Evolutionary conservation across 768 basidiomycete genomes (phyloP), one percentile per base, ranked within the genome.

Genomic region (Omphalotus guepiniiformis): DNA sequence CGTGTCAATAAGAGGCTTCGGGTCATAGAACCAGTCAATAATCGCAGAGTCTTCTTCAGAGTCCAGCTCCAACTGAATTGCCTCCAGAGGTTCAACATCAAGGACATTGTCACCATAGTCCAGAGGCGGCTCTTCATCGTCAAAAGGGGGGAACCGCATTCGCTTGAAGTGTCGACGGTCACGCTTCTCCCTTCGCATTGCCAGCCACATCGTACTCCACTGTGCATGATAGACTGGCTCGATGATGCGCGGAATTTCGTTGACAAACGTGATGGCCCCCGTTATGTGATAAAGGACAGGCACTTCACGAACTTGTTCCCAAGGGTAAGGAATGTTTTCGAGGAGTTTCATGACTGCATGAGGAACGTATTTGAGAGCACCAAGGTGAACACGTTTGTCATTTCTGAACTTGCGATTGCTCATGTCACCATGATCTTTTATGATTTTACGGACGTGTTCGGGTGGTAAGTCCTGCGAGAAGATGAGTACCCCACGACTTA

Each of bases 121-220:
- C 65, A 97, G 78, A 2, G 96, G 96, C 7, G 96, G 96, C 59
- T 99, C 96, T 69, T 99, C 95, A 61, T 98, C 96, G 62, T 99
- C 96, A 62, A 98, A 99, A 0, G 95, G 96, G 19, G 96, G 96
- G 71, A 98, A 99, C 19, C 95, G 84, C 93, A 99, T 97, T 38
- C 96, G 91, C 74, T 99, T 99, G 75, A 99, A 99, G 67, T 99
- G 96, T 49, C 95, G 75, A 63, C 96, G 88, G 64, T 99, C 96
- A 48, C 96, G 82, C 74, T 99, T 99, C 71, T 99, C 96, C 52
- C 96, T 75, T 51, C 96, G 79, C 96, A 99, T 99, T 9, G 96
- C 95, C 38, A 99, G 74, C 96, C 96, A 99, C 96, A 99, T 99
- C 4, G 91, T 89, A 62, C 92, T 94, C 96, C 96, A 99, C 60